phyloP scores from a whole-genome alignment of 129 eudicot genomes.

The Artemisia argyi region DNA sequence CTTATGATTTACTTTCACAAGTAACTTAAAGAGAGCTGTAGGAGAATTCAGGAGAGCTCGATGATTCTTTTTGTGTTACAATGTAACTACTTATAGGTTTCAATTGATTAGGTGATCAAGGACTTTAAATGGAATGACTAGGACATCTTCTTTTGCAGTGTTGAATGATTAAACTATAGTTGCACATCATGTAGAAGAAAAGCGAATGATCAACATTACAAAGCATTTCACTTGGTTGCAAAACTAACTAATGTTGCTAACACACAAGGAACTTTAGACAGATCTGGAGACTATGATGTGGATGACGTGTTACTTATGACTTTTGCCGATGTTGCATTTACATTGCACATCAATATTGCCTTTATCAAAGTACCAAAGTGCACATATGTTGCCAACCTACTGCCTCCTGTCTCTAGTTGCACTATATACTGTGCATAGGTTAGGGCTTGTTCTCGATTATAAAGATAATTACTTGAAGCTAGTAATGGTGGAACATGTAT shows the following conservation, averaged over 20 bases:
- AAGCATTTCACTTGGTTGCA: conserved; percentile 16
- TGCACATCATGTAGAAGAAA: conserved; percentile 5
- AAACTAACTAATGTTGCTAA: neutral
- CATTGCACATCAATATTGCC: too few relatives aligned
- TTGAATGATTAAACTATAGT: conserved; percentile 2
- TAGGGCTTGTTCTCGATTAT: too few relatives aligned
- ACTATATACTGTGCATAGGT: too few relatives aligned
- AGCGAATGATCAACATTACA: conserved; percentile 1
- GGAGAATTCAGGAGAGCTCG: conserved; percentile 9
- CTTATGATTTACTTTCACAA: conserved; percentile 1
- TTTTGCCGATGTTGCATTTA: too few relatives aligned
- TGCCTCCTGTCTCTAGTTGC: too few relatives aligned
- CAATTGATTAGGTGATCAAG: conserved; percentile 9
- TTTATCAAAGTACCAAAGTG: too few relatives aligned
- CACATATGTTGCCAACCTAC: too few relatives aligned
- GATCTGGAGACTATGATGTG: too few relatives aligned
- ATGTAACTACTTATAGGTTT: neutral
- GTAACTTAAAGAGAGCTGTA: neutral
- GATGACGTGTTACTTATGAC: too few relatives aligned
- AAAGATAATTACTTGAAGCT: too few relatives aligned
- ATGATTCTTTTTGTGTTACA: neutral
- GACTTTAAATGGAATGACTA: neutral
- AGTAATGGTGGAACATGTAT: too few relatives aligned
- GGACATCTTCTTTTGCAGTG: neutral
- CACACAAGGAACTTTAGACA: neutral